Base-by-base conservation (phyloP, 345 rosid species). In the Schrenkiella parvula region DNA sequence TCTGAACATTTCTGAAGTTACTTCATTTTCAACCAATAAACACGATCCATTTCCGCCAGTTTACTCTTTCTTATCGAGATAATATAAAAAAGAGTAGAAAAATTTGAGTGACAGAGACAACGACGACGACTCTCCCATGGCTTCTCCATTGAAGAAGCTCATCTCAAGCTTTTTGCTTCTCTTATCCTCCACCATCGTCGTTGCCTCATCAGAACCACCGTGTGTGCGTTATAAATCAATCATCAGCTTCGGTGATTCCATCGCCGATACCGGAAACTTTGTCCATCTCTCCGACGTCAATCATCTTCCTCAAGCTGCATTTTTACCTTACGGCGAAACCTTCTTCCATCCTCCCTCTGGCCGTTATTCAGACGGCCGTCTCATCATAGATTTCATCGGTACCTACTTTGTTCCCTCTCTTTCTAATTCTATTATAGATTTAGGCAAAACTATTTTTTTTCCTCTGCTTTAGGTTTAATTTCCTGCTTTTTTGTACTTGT, bases 221-320 rank as follows among this genome's bases (percentile, higher is more conserved):
- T 67, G 71, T 56, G 39, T 10, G 23, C 70, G 34, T 11, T 63
- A 22, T 66, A 9, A 31, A 14, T 79, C 88, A 1, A 73, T 86
- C 70, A 66, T 86, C 66, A 82, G 88, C 84, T 84, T 86, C 50
- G 90, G 90, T 19, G 90, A 86, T 65, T 86, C 90, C 8, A 34
- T 81, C 2, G 78, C 88, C 8, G 90, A 84, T 11, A 84, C 86
- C 1, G 90, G 88, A 12, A 82, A 82, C 58, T 57, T 18, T 15
- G 41, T 76, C 8, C 28, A 8, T 32, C 52, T 80, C 35, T 63
- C 74, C 31, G 64, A 13, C 23, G 38, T 4, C 8, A 68, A 53
- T 52, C 53, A 19, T 7, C 75, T 44, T 10, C 74, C 77, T 43
- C 74, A 60, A n/a, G 57, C 32, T 11, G 78, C 58, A 8, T 70